phyloP scores from a whole-genome alignment of 2,329 filamentous ascomycete genomes.

The Fusarium subglutinans region DNA sequence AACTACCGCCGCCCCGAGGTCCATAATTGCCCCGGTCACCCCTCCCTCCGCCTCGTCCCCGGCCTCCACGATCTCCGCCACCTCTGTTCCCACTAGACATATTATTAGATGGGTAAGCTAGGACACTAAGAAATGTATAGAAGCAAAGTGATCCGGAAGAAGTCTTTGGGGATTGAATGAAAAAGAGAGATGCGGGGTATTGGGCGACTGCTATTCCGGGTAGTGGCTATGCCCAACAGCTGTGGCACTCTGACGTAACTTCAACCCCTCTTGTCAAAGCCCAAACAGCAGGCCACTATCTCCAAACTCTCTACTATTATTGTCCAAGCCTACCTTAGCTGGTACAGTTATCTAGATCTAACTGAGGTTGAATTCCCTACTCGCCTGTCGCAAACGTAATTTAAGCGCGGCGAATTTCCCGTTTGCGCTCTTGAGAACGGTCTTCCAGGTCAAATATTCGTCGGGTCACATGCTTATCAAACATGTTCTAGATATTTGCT shows the following conservation, averaged over 20 bases:
- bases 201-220: neutral
- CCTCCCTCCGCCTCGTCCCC: neutral
- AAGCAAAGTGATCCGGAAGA: neutral
- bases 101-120: neutral
- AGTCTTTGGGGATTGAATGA: neutral
- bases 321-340: neutral
- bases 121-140: neutral
- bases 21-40: neutral
- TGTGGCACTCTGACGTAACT: neutral
- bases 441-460: too few species aligned
- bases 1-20: neutral
- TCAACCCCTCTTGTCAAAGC: neutral
- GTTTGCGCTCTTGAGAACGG: neutral
- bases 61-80: neutral
- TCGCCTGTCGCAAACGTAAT: neutral
- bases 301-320: neutral
- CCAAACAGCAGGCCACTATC: neutral
- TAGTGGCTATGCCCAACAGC: neutral
- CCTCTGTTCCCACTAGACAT: neutral
- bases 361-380: neutral
- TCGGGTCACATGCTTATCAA: neutral
- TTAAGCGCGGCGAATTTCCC: too few species aligned
- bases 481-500: neutral
- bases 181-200: neutral
- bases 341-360: rapidly evolving